Conservation (phyloP, 345 rosid species). For the Melastoma malabathricum region DNA sequence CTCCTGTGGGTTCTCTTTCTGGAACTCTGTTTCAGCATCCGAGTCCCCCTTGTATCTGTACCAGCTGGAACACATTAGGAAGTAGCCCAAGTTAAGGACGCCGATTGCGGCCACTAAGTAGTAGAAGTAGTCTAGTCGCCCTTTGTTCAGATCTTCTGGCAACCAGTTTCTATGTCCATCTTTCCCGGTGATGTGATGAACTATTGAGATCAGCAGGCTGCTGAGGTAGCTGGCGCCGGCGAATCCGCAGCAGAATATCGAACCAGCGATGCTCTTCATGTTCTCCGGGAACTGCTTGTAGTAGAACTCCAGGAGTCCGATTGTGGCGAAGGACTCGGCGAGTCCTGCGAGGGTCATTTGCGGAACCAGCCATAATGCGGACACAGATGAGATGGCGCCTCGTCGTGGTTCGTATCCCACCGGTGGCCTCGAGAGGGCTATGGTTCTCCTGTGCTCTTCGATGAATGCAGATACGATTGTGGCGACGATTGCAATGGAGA, state of each 20-base stretch:
- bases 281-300: conserved; percentile 55
- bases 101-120: conserved; percentile 28
- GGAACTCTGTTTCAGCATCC: background rate
- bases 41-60: conserved; percentile 21
- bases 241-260: conserved; percentile 24
- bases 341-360: conserved; percentile 34
- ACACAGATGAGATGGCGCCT: conserved; percentile 39
- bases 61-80: conserved; percentile 27
- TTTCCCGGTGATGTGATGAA: conserved; percentile 18
- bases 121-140: conserved; percentile 32
- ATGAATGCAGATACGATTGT: conserved; percentile 24
- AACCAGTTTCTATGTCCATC: conserved; percentile 27
- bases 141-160: conserved; percentile 41
- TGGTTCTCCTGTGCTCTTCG: conserved; percentile 22
- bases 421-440: conserved; percentile 28
- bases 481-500: conserved; percentile 13
- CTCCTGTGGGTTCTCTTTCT: conserved; percentile 8
- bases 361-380: conserved; percentile 27
- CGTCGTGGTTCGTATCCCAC: conserved; percentile 26
- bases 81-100: conserved; percentile 21
- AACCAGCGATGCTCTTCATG: conserved; percentile 45
- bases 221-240: conserved; percentile 32
- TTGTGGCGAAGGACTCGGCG: conserved; percentile 25
- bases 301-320: conserved; percentile 33
- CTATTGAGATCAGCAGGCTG: conserved; percentile 23